These are phyloP conservation scores for Nothopassalora personata DNA, from an alignment of 2,329 filamentous ascomycete species.

Conservation along the genomic window DNA sequence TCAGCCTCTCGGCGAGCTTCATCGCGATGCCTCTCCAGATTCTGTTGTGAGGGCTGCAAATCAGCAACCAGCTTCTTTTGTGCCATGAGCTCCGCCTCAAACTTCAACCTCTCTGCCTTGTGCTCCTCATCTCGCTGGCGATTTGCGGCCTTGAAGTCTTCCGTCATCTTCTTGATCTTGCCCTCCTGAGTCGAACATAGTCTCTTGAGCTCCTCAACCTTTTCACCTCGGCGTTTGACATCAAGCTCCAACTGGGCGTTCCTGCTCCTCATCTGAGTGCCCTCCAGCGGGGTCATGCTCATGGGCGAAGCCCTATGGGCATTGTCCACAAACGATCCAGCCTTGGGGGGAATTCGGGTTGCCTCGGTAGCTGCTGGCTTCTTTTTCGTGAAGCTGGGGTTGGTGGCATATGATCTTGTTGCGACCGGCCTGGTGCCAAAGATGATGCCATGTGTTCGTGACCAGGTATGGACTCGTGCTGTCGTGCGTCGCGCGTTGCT, in stretches of 20 bases:
- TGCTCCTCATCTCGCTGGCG: not conserved
- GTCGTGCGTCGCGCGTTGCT: slow-evolving; percentile 6
- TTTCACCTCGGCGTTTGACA: not conserved
- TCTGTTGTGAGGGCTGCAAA: not conserved
- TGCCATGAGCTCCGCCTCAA: not conserved
- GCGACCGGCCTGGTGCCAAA: not conserved
- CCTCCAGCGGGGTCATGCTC: not conserved
- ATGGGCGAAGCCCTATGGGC: not conserved
- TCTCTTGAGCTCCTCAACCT: not conserved
- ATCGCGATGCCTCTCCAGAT: not conserved
- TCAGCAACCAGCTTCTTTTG: not conserved
- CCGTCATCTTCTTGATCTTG: not conserved
- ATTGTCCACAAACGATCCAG: not conserved
- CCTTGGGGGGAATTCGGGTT: not conserved
- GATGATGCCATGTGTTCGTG: not conserved
- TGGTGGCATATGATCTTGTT: not conserved
- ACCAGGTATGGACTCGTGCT: slow-evolving; percentile 1
- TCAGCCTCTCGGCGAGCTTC: not conserved
- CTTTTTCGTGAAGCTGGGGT: not conserved
- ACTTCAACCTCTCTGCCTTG: not conserved
- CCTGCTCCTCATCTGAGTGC: not conserved
- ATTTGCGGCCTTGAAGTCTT: not conserved
- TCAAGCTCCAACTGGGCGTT: not conserved
- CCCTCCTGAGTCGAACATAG: not conserved
- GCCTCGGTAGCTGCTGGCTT: not conserved